Percentiles rank a stretch among this genome's conserved stretches.
Evolutionary conservation across 108 stramenopile genomes (phyloP).

Genomic region (Epithemia pelagica): DNA sequence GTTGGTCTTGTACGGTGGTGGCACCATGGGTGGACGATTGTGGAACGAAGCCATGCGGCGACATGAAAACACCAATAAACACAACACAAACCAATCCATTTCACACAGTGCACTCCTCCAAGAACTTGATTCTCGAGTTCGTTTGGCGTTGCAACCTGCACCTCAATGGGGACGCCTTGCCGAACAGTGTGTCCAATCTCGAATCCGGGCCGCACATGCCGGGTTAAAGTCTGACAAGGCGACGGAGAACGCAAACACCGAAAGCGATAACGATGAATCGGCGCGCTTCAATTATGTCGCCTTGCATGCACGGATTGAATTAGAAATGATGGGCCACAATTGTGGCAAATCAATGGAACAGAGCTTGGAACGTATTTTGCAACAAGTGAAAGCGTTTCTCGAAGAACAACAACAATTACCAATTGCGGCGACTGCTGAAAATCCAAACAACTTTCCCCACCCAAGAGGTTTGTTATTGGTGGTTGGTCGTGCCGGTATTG

Average conservation of each 20-base stretch:
- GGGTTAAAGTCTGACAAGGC: background rate
- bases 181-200: constrained; percentile 15
- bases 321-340: constrained; percentile 57
- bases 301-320: constrained; percentile 70
- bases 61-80: background rate
- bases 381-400: constrained; percentile 25
- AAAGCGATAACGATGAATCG: too few species aligned
- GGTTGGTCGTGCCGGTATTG: constrained; percentile 19
- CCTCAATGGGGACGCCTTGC: constrained; percentile 26
- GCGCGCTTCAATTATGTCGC: constrained; percentile 28
- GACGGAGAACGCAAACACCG: background rate
- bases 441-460: background rate
- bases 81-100: background rate
- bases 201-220: background rate
- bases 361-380: constrained; percentile 53
- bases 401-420: background rate
- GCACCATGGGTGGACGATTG: constrained; percentile 24
- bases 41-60: constrained; percentile 21
- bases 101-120: background rate
- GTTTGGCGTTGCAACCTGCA: constrained; percentile 23
- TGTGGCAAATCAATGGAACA: constrained; percentile 48
- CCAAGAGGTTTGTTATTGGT: constrained; percentile 26
- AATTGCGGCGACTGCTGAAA: background rate
- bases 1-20: constrained; percentile 29
- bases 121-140: constrained; percentile 2